Conservation (phyloP, 768 basidiomycete genomes). For the Auricularia cornea region DNA sequence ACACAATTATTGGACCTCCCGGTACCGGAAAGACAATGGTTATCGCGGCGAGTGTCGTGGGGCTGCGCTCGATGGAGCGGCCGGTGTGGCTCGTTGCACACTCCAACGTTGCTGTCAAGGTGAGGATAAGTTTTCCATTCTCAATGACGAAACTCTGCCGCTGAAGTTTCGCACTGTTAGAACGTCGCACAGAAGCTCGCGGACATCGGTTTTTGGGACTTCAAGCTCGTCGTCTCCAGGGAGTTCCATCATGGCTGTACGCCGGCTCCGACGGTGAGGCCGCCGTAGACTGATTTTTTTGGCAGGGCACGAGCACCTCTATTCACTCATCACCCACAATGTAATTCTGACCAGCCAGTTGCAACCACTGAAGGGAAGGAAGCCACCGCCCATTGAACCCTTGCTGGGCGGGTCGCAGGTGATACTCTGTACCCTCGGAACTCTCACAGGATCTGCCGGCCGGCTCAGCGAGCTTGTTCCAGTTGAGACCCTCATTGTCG, state of each 20-base stretch:
- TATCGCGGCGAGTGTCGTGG: conserved; percentile 40
- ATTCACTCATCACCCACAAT: conserved; percentile 38
- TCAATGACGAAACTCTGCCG: background rate
- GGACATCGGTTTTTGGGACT: conserved; percentile 34
- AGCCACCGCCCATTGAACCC: background rate
- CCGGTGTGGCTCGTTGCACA: conserved; percentile 80
- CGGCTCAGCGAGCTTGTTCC: conserved; percentile 28
- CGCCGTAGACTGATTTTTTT: too few species aligned
- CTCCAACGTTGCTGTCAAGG: conserved; percentile 77
- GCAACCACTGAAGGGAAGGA: conserved; percentile 25
- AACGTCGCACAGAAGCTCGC: conserved; percentile 78
- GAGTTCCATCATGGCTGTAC: conserved; percentile 60
- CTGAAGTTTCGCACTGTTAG: background rate
- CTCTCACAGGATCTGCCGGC: conserved; percentile 51
- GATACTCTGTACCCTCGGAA: conserved; percentile 67
- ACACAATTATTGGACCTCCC: conserved; percentile 37
- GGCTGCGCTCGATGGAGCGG: conserved; percentile 22
- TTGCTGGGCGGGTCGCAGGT: conserved; percentile 37
- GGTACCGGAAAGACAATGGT: conserved; percentile 71
- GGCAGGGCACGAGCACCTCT: conserved; percentile 74
- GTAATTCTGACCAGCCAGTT: conserved; percentile 55
- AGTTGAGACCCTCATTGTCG: conserved; percentile 36
- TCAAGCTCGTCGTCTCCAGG: conserved; percentile 60
- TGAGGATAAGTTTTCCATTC: background rate
- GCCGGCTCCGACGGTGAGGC: too few species aligned